A percentile compares a stretch with the other conserved stretches of the same genome.
Conservation (phyloP, 1,284 basidiomycete species). For the Ganoderma multipileum region DNA sequence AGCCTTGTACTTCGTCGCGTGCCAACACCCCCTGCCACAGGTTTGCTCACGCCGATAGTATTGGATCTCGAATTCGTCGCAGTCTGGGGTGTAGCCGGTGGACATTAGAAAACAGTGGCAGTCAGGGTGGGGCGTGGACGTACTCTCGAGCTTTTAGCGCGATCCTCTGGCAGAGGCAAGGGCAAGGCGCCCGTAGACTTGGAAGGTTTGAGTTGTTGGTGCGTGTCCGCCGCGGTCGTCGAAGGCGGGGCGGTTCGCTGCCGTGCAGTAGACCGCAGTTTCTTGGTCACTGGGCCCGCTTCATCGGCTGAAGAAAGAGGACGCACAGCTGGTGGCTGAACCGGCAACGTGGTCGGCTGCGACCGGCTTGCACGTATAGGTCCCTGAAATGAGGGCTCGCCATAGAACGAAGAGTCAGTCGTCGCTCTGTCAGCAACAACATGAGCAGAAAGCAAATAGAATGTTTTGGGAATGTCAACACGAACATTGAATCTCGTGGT, state of each 20-base stretch:
- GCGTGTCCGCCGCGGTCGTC: conserved; percentile 35
- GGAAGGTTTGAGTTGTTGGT: conserved; percentile 49
- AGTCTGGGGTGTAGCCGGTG: conserved; percentile 75
- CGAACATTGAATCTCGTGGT: conserved; percentile 71
- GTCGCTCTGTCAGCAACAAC: conserved; percentile 50
- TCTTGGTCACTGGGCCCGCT: conserved; percentile 77
- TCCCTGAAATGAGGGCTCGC: conserved; percentile 64
- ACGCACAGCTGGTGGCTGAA: conserved; percentile 59
- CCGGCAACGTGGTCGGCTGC: conserved; percentile 40
- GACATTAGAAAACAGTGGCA: conserved; percentile 84
- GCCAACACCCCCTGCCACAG: conserved; percentile 47
- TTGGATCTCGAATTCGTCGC: conserved; percentile 58
- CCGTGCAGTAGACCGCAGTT: conserved; percentile 66
- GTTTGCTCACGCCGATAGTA: conserved; percentile 52
- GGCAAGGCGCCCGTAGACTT: conserved; percentile 53
- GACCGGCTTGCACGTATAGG: conserved; percentile 43
- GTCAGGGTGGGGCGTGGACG: conserved; percentile 80
- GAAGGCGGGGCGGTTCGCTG: conserved; percentile 54
- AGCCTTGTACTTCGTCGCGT: conserved; percentile 74
- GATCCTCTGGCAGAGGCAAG: conserved; percentile 54
- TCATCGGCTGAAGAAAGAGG: conserved; percentile 83
- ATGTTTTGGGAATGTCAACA: conserved; percentile 11
- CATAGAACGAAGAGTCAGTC: conserved; percentile 66
- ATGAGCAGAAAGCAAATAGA: conserved; percentile 1
- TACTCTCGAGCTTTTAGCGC: conserved; percentile 76